phyloP scores from a whole-genome alignment of 2,329 filamentous ascomycete genomes.

The Capronia epimyces region DNA sequence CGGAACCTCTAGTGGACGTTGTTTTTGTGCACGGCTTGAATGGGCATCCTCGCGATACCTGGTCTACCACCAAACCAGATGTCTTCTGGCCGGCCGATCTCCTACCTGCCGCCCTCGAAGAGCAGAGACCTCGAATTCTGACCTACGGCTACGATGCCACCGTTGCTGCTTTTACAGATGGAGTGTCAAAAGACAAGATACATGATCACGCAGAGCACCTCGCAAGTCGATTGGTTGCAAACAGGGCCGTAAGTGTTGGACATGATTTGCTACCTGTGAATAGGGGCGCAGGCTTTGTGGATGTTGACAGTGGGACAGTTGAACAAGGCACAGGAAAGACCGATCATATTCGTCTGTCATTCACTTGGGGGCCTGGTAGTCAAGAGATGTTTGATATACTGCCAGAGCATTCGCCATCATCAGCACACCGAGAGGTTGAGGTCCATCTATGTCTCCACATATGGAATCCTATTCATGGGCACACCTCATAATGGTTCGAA shows the following conservation, averaged over 20 bases:
- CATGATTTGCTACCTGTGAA: neutral
- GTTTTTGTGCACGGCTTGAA: constrained; percentile 68
- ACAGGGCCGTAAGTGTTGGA: constrained; percentile 45
- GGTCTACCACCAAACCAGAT: constrained; percentile 50
- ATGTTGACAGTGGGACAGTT: constrained; percentile 30
- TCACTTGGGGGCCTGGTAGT: constrained; percentile 67
- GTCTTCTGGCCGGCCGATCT: constrained; percentile 67
- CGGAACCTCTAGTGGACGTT: constrained; percentile 46
- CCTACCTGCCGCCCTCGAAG: constrained; percentile 55
- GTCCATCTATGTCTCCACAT: constrained; percentile 68
- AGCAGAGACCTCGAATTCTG: constrained; percentile 57
- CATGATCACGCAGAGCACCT: constrained; percentile 67
- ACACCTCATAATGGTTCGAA: constrained; percentile 69
- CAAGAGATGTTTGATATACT: constrained; percentile 65
- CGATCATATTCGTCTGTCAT: constrained; percentile 72
- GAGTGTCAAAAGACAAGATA: constrained; percentile 60
- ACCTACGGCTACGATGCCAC: constrained; percentile 73
- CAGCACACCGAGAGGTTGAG: constrained; percentile 59
- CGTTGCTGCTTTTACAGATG: constrained; percentile 47
- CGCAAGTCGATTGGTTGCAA: constrained; percentile 57
- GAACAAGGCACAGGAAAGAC: constrained; percentile 50
- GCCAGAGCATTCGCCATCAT: constrained; percentile 52
- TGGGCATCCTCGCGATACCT: constrained; percentile 58
- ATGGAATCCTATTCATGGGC: constrained; percentile 69
- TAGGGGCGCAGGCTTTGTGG: neutral